Conservation (phyloP, 768 basidiomycete species). For the Leucosporidium yakuticum region DNA sequence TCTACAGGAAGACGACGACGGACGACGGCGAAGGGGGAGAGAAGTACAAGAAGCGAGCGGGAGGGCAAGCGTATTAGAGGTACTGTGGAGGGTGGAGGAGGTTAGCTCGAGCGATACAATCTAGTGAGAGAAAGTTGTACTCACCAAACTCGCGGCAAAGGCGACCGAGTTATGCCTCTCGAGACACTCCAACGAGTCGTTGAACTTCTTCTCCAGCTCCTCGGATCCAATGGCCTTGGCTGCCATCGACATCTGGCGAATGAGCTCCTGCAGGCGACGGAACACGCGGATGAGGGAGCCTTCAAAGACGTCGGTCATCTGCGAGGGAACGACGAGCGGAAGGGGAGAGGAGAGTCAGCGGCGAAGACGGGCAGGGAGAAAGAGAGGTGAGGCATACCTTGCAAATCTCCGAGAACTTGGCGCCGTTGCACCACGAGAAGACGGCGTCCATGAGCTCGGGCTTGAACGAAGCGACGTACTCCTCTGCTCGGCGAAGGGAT, state of each 20-base stretch:
- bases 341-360: neutral
- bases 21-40: too few species aligned
- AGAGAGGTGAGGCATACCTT: constrained; percentile 55
- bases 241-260: constrained; percentile 88
- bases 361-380: neutral
- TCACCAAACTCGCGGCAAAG: constrained; percentile 26
- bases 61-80: too few species aligned
- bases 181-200: constrained; percentile 48
- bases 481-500: constrained; percentile 45
- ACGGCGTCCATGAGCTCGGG: constrained; percentile 98
- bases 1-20: too few species aligned
- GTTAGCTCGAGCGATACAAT: too few species aligned
- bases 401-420: constrained; percentile 91
- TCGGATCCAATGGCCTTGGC: constrained; percentile 94
- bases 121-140: neutral
- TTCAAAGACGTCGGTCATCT: constrained; percentile 96
- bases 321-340: neutral
- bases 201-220: constrained; percentile 90
- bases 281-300: constrained; percentile 95
- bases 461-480: constrained; percentile 94
- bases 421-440: constrained; percentile 95
- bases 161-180: constrained; percentile 35
- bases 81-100: too few species aligned
- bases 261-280: constrained; percentile 82
- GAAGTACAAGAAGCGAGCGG: too few species aligned